Evolutionary conservation across 441 rosid genomes (phyloP), one percentile per base, ranked within the genome.

Genomic region (Brassica hybrid): DNA sequence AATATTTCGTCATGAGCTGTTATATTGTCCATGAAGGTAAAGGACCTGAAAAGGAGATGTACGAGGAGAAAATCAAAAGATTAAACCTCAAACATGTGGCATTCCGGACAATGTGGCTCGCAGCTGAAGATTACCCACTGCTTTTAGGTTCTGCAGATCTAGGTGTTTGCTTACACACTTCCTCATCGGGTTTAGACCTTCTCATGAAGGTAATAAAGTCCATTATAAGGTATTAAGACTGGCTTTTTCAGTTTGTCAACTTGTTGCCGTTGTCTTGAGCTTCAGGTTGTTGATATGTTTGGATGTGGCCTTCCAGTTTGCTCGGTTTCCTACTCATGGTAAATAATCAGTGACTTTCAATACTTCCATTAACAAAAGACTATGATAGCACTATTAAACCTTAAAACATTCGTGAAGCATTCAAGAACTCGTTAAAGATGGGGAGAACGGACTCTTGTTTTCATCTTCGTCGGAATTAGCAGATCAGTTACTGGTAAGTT

Each of bases 271-370:
- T 66, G 63, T 65, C 19, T 65, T 65, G 7, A 5, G 7, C 8
- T 70, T 81, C 75, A 96, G 98, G 97, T 96, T 50, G 99, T 96
- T 79, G 98, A 96, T 82, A 96, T 96, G 99, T 91, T 96, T 38
- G 99, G 99, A 69, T 96, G 97, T 80, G 98, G 99, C 66, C 86
- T 96, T 16, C 99, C 99, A 62, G 98, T 94, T 64, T 96, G 99
- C 72, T 94, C 97, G 13, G 97, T 89, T 80, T 89, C 98, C 67
- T 96, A 90, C 88, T 92, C 98, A 45, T 93, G 98, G 98, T 95
- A 87, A 78, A 50, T 21, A 50, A 64, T 74, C 71, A 56, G 17
- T 43, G 45, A 65, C 52, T 63, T 54, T n/a, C 32, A 38, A 13
- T 77, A 45, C 21, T 73, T 12, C 14, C 59, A 17, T 14, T 2